Conservation (phyloP, 306 rosid genomes). For the Sicyos baderoa region DNA sequence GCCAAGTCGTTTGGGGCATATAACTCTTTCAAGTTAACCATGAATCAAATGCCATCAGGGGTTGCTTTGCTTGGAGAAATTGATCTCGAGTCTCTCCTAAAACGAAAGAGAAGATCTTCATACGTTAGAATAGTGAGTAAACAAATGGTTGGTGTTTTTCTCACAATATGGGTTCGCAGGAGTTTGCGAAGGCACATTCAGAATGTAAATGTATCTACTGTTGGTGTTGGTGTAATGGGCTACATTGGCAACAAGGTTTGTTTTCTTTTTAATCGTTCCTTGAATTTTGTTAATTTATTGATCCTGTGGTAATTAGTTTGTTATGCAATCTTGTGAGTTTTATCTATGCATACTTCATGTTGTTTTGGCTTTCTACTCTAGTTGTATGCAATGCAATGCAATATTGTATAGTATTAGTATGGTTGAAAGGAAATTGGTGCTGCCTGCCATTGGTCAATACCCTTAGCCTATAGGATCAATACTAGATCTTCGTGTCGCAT, state of each 20-base stretch:
- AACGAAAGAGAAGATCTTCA: constrained; percentile 57
- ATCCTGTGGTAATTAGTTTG: not conserved
- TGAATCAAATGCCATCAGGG: constrained; percentile 41
- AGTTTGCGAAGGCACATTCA: constrained; percentile 81
- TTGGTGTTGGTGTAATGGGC: constrained; percentile 98
- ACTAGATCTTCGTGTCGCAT: not conserved
- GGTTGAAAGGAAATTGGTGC: not conserved
- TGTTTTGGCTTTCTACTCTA: not conserved
- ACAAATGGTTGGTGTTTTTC: constrained; percentile 92
- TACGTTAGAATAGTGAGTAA: constrained; percentile 83
- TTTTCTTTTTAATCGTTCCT: constrained; percentile 17
- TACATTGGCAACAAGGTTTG: constrained; percentile 92
- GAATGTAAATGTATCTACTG: constrained; percentile 76
- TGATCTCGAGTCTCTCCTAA: constrained; percentile 74
- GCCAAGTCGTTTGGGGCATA: constrained; percentile 46
- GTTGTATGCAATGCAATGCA: not conserved
- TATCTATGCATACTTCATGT: not conserved
- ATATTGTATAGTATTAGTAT: not conserved
- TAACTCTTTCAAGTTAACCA: constrained; percentile 46
- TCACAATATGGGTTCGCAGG: constrained; percentile 82
- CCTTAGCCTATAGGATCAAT: not conserved
- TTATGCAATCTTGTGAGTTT: constrained; percentile 6
- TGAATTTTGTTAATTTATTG: not conserved
- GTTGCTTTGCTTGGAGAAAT: constrained; percentile 48
- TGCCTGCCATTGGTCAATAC: not conserved